These are phyloP conservation scores for Tylopilus balloui DNA, from an alignment of 768 basidiomycete species.

Conservation along the genomic window DNA sequence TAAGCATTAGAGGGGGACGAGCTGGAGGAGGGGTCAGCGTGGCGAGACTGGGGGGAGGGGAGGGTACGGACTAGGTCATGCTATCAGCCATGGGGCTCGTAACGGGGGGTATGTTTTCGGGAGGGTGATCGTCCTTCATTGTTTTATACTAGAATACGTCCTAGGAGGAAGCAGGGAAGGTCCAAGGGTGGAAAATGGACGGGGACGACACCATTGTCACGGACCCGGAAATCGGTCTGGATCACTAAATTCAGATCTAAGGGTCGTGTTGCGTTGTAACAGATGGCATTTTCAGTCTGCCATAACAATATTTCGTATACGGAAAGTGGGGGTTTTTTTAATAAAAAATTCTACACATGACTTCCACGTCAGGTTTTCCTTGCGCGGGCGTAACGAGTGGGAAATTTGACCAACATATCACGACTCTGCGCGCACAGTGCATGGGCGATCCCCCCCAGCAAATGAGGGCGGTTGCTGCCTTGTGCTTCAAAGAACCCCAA, in stretches of 20 bases:
- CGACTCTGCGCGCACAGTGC: background rate
- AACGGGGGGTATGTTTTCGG: conserved; percentile 37
- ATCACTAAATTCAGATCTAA: conserved; percentile 70
- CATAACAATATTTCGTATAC: conserved; percentile 38
- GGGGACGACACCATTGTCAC: conserved; percentile 37
- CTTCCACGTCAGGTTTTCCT: conserved; percentile 22
- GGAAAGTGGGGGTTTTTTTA: conserved; percentile 44
- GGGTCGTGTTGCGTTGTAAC: conserved; percentile 57
- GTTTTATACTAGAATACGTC: conserved; percentile 43
- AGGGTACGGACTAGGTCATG: conserved; percentile 49
- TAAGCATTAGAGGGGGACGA: conserved; percentile 38
- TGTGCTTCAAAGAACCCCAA: conserved; percentile 25
- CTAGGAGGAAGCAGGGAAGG: conserved; percentile 31
- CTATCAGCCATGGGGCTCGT: conserved; percentile 45
- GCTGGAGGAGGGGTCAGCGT: conserved; percentile 27
- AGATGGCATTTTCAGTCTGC: conserved; percentile 38
- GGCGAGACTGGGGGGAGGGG: conserved; percentile 5
- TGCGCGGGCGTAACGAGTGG: conserved; percentile 11
- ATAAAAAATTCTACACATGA: conserved; percentile 33
- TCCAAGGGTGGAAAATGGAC: conserved; percentile 38
- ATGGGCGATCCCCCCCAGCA: conserved; percentile 29
- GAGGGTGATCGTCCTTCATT: conserved; percentile 38
- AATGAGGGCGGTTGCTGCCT: conserved; percentile 13
- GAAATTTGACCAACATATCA: conserved; percentile 17
- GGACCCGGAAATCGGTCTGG: conserved; percentile 42